Base-by-base conservation (phyloP, 371 early-diverging fungal genomes). In the Mortierella sp. region DNA sequence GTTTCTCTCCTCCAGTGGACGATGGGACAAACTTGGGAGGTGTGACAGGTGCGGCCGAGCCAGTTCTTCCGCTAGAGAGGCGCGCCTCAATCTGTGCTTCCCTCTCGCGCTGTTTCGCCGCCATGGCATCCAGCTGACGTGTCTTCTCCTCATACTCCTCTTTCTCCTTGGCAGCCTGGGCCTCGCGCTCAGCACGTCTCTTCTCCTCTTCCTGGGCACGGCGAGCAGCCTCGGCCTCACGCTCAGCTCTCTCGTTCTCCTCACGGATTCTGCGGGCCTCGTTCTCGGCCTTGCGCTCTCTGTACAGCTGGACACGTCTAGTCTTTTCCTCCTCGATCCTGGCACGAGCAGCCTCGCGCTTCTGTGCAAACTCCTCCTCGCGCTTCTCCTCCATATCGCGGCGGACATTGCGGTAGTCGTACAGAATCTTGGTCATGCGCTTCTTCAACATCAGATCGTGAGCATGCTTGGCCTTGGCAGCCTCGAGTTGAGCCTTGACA, bases 361-460 rank as follows among this genome's bases (percentile, higher is more conserved):
- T 81, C 42, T 86, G 87, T 37, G 84, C 87, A 56, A 86, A 67
- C 30, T 83, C 79, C 46, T 81, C 84, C 57, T 83, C 63, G 32
- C 83, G 86, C 41, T 85, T 83, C 28, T 80, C 72, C 60, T 90
- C 86, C 56, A 92, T 79, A 55, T 86, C 81, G 28, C 56, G 61
- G 69, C 89, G 91, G 81, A 86, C 87, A 3, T 66, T 72, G n/a
- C 72, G 76, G 81, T 91, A 96, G 80, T 97, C 97, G 34, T 78
- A 87, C 64, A 91, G 30, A 78, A 98, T 94, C 64, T 93, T 90
- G 50, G 63, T 37, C 72, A 99, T 80, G 34, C 96, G 91, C 34
- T 64, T 47, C 86, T 97, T 97, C 67, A 90, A 68, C 66, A 81
- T 76, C 80, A 96, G 81, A 50, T 90, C 92, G 48, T 92, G 88